A percentile compares a stretch with the other conserved stretches of the same genome.
These are phyloP conservation scores for Draba incana DNA, from an alignment of 345 rosid genomes.

Conservation along the genomic window DNA sequence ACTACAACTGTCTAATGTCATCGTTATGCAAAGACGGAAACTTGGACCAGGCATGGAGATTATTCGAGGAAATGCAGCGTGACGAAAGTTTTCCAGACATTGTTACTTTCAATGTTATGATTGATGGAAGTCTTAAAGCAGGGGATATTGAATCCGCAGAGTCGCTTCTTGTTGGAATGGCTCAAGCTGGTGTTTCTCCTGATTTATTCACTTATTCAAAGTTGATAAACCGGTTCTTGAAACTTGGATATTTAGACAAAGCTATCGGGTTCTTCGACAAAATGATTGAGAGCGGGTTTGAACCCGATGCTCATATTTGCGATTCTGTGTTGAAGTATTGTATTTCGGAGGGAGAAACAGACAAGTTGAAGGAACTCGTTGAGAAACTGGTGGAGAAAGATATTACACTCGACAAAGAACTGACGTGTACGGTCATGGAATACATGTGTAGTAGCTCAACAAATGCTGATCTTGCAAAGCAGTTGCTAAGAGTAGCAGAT, in stretches of 20 bases:
- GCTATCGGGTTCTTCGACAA: slow-evolving; percentile 54
- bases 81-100: slow-evolving; percentile 45
- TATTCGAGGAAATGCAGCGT: slow-evolving; percentile 57
- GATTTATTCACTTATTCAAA: slow-evolving; percentile 57
- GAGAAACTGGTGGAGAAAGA: slow-evolving; percentile 55
- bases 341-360: slow-evolving; percentile 49
- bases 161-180: slow-evolving; percentile 53
- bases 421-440: slow-evolving; percentile 52
- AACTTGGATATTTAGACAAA: slow-evolving; percentile 58
- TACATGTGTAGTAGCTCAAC: slow-evolving; percentile 53
- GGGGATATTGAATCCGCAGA: slow-evolving; percentile 57
- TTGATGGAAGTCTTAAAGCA: slow-evolving; percentile 60
- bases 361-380: slow-evolving; percentile 53
- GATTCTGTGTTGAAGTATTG: slow-evolving; percentile 66
- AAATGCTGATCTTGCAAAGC: slow-evolving; percentile 41
- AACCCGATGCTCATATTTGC: slow-evolving; percentile 49
- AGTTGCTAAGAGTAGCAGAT: slow-evolving; percentile 51
- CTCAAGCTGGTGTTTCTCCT: slow-evolving; percentile 55
- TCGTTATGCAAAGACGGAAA: slow-evolving; percentile 65
- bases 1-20: slow-evolving; percentile 57
- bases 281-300: slow-evolving; percentile 61
- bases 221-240: slow-evolving; percentile 59
- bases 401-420: slow-evolving; percentile 51
- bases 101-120: slow-evolving; percentile 58
- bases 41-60: slow-evolving; percentile 62